A percentile compares a stretch with the other conserved stretches of the same genome.
These are phyloP conservation scores for Ricinus communis DNA, from an alignment of 345 rosid species.

Conservation along the genomic window DNA sequence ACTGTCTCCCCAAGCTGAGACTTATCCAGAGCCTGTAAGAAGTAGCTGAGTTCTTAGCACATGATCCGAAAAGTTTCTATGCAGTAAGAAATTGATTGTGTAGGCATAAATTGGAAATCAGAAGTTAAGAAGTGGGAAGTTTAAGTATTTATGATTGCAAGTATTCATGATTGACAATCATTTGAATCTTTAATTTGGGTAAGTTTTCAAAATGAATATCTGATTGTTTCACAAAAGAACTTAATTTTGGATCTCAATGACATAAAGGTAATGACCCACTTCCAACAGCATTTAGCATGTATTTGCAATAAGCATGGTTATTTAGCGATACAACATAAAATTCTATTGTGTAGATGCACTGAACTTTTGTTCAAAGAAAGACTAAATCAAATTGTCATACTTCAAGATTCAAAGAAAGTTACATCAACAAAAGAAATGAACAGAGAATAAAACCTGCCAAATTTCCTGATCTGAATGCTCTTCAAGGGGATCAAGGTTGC, in stretches of 20 bases:
- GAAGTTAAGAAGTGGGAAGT: no score
- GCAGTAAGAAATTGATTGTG: not conserved
- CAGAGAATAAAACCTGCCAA: constrained; percentile 66
- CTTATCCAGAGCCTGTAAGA: constrained; percentile 84
- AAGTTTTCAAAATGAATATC: not conserved
- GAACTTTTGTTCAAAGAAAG: not conserved
- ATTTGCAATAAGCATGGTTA: not conserved
- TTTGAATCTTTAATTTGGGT: not conserved
- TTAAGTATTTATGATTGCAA: no score
- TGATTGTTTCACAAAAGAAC: not conserved
- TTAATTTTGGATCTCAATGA: not conserved
- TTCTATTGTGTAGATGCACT: no score
- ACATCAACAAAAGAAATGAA: not conserved
- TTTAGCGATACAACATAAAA: not conserved
- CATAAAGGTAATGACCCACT: not conserved
- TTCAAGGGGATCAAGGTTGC: constrained; percentile 94
- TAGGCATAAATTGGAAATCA: not conserved
- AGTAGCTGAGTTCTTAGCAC: constrained; percentile 5
- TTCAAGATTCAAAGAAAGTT: not conserved
- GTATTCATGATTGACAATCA: no score
- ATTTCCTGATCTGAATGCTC: constrained; percentile 85
- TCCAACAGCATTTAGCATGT: not conserved
- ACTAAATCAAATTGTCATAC: not conserved
- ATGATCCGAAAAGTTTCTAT: not conserved
- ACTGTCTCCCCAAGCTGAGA: constrained; percentile 90